These are phyloP conservation scores for Microsporum canis DNA, from an alignment of 2,329 filamentous ascomycete species.

Conservation along the genomic window DNA sequence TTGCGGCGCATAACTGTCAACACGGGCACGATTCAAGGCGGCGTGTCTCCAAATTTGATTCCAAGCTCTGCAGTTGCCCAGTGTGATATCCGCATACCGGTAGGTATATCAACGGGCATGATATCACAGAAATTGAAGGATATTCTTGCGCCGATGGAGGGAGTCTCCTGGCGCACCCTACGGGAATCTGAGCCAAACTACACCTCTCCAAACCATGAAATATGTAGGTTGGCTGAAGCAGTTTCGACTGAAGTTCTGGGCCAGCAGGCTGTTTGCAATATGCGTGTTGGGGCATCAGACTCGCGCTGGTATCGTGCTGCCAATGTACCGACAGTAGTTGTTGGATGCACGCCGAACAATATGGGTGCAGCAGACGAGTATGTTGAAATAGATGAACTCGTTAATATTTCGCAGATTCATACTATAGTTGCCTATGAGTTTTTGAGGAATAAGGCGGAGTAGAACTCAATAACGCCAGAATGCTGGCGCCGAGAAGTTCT, in stretches of 20 bases:
- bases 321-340: constrained; percentile 9
- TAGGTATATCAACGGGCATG: constrained; percentile 5
- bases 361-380: constrained; percentile 13
- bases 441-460: constrained; percentile 1
- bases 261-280: constrained; percentile 4
- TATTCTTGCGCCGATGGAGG: constrained; percentile 9
- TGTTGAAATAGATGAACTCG: constrained; percentile 9
- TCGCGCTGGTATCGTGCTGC: constrained; percentile 10
- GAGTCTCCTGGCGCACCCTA: constrained; percentile 7
- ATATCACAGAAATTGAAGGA: constrained; percentile 1
- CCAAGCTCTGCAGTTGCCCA: constrained; percentile 8
- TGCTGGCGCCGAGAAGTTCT: too few species aligned
- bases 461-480: not conserved
- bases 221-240: constrained; percentile 6
- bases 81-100: constrained; percentile 11
- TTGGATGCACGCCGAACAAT: constrained; percentile 11
- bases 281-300: constrained; percentile 12
- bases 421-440: constrained; percentile 11
- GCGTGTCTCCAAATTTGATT: constrained; percentile 11
- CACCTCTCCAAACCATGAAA: constrained; percentile 9
- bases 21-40: constrained; percentile 10
- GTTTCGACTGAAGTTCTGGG: constrained; percentile 6
- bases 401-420: constrained; percentile 10
- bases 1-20: constrained; percentile 10
- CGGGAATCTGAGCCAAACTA: constrained; percentile 9